Evolutionary conservation across 495 filamentous ascomycete genomes (phyloP).

Genomic region (Penicillium robsamsonii): DNA sequence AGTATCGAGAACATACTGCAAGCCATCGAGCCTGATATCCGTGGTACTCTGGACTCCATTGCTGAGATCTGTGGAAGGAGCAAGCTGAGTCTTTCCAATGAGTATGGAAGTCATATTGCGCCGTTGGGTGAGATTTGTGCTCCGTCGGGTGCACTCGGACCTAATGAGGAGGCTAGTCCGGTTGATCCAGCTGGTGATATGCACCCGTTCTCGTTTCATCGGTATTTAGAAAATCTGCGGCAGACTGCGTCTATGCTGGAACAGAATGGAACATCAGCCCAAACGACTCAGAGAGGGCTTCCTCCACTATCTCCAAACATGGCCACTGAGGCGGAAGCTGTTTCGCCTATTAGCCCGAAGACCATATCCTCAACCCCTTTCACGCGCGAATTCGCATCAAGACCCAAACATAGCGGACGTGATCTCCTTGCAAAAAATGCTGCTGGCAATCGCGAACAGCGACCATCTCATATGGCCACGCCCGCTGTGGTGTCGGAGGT

Average conservation of each 20-base stretch:
- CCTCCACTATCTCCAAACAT: slow-evolving; percentile 12
- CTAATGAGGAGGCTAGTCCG: slow-evolving; percentile 37
- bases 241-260: slow-evolving; percentile 22
- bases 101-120: slow-evolving; percentile 62
- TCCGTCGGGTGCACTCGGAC: slow-evolving; percentile 33
- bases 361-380: slow-evolving; percentile 11
- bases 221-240: slow-evolving; percentile 33
- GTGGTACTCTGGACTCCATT: slow-evolving; percentile 57
- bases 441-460: slow-evolving; percentile 10
- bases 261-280: slow-evolving; percentile 8
- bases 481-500: slow-evolving; percentile 44
- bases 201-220: slow-evolving; percentile 33
- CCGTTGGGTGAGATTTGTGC: slow-evolving; percentile 57
- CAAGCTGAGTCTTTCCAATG: slow-evolving; percentile 59
- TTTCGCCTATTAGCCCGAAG: background rate
- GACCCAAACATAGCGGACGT: slow-evolving; percentile 29
- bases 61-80: slow-evolving; percentile 64
- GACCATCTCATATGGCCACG: slow-evolving; percentile 27
- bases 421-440: slow-evolving; percentile 29
- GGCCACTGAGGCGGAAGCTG: slow-evolving; percentile 1
- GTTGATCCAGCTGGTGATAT: slow-evolving; percentile 28
- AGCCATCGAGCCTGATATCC: slow-evolving; percentile 58
- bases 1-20: slow-evolving; percentile 59
- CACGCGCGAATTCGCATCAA: slow-evolving; percentile 35
- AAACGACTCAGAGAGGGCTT: slow-evolving; percentile 12